Evolutionary conservation across 805 yeast species (phyloP).

Genomic region (Pichia thaimueangensis): DNA sequence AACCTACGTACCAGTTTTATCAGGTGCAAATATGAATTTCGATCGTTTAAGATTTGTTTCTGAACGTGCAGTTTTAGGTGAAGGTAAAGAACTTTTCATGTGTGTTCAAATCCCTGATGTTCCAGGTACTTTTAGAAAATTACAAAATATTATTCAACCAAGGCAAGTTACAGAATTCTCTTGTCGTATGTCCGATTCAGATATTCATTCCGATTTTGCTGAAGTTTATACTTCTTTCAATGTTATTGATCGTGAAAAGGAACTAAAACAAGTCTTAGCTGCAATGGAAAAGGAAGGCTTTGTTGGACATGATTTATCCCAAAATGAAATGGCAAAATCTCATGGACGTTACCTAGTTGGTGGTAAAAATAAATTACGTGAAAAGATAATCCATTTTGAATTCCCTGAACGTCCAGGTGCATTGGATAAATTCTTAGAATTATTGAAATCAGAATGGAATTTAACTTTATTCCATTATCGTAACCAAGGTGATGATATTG

Average conservation of each 20-base stretch:
- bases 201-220: constrained; percentile 42
- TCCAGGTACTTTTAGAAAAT: constrained; percentile 81
- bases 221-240: constrained; percentile 83
- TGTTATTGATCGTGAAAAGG: constrained; percentile 70
- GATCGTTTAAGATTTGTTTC: constrained; percentile 93
- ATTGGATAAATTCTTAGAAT: constrained; percentile 66
- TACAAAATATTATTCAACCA: constrained; percentile 77
- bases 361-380: constrained; percentile 74
- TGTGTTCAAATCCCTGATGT: constrained; percentile 85
- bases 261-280: constrained; percentile 56
- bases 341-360: constrained; percentile 97
- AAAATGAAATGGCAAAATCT: constrained; percentile 89
- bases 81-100: constrained; percentile 92
- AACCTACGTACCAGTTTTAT: constrained; percentile 76
- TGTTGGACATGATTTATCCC: constrained; percentile 76
- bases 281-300: constrained; percentile 59
- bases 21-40: constrained; percentile 98
- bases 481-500: constrained; percentile 94
- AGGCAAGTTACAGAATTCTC: constrained; percentile 92
- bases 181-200: constrained; percentile 59
- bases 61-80: constrained; percentile 98
- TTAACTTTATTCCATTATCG: constrained; percentile 93
- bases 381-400: constrained; percentile 76
- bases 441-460: constrained; percentile 78
- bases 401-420: constrained; percentile 99